Evolutionary conservation across 2,329 filamentous ascomycete species (phyloP).

Genomic region (Microdochium trichocladiopsis): DNA sequence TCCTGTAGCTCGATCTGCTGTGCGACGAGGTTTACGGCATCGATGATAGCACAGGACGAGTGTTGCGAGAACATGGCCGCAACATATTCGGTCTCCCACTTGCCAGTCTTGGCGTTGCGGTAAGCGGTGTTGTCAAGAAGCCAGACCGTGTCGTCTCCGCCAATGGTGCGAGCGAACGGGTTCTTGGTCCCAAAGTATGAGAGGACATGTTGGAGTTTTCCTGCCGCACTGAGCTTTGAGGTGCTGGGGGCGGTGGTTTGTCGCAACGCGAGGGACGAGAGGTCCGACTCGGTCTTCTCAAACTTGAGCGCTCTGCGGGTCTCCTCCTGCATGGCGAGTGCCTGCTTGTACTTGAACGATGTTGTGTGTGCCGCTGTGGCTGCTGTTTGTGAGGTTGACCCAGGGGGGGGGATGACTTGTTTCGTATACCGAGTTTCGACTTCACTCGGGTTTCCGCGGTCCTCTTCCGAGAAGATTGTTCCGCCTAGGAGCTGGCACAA

Average conservation of each 20-base stretch:
- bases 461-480: too few relatives aligned
- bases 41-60: conserved; percentile 58
- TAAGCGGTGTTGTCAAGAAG: conserved; percentile 86
- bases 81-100: conserved; percentile 79
- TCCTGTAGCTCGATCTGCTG: conserved; percentile 60
- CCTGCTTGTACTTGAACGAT: conserved; percentile 9
- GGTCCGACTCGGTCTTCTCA: conserved; percentile 38
- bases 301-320: conserved; percentile 43
- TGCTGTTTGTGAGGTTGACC: background rate
- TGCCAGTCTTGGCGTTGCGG: conserved; percentile 35
- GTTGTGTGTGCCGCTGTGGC: conserved; percentile 10
- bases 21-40: conserved; percentile 63
- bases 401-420: too few relatives aligned
- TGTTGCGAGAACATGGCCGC: conserved; percentile 73
- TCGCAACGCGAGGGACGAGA: conserved; percentile 27
- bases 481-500: too few relatives aligned
- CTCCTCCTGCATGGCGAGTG: conserved; percentile 38
- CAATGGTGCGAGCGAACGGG: conserved; percentile 52
- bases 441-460: too few relatives aligned
- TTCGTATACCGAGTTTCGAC: too few relatives aligned
- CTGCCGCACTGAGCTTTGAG: conserved; percentile 9
- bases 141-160: conserved; percentile 71
- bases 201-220: conserved; percentile 30
- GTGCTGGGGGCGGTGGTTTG: conserved; percentile 11
- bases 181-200: conserved; percentile 45